phyloP scores from a whole-genome alignment of 768 basidiomycete genomes.

The Termitomyces bulborhizus region DNA sequence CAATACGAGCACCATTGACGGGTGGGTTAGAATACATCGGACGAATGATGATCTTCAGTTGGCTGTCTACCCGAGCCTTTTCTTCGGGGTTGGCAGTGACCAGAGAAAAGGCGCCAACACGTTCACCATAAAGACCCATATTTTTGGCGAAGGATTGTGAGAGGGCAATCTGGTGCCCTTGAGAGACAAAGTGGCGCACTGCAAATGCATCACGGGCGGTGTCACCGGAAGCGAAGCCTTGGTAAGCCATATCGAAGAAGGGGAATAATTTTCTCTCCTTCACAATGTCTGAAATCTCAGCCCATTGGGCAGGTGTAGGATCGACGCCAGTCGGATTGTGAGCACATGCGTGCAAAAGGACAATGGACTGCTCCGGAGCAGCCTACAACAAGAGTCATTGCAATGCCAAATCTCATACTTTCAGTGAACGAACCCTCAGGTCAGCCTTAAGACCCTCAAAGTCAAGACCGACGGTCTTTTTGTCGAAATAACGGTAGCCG shows the following conservation, averaged over 20 bases:
- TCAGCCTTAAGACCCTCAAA: constrained; percentile 88
- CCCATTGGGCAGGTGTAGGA: constrained; percentile 91
- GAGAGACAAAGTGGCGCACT: constrained; percentile 85
- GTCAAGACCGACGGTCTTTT: constrained; percentile 86
- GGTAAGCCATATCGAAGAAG: constrained; percentile 99
- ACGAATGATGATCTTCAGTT: constrained; percentile 91
- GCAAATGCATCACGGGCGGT: constrained; percentile 91
- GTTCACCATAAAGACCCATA: constrained; percentile 98
- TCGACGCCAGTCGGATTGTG: constrained; percentile 99
- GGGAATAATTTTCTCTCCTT: constrained; percentile 91
- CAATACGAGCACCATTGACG: constrained; percentile 82
- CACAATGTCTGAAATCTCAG: constrained; percentile 78
- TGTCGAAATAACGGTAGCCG: constrained; percentile 91
- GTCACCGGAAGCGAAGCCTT: constrained; percentile 95
- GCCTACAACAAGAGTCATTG: constrained; percentile 30
- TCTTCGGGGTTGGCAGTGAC: constrained; percentile 63
- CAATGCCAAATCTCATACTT: not conserved
- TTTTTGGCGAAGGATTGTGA: constrained; percentile 98
- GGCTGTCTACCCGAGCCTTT: constrained; percentile 84
- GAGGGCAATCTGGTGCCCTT: constrained; percentile 87
- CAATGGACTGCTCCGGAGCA: constrained; percentile 74
- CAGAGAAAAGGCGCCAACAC: constrained; percentile 94
- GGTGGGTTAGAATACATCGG: constrained; percentile 99
- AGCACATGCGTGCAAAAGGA: constrained; percentile 94
- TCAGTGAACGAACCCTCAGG: constrained; percentile 49